phyloP scores from a whole-genome alignment of 495 filamentous ascomycete genomes.

The Neurospora sp. region DNA sequence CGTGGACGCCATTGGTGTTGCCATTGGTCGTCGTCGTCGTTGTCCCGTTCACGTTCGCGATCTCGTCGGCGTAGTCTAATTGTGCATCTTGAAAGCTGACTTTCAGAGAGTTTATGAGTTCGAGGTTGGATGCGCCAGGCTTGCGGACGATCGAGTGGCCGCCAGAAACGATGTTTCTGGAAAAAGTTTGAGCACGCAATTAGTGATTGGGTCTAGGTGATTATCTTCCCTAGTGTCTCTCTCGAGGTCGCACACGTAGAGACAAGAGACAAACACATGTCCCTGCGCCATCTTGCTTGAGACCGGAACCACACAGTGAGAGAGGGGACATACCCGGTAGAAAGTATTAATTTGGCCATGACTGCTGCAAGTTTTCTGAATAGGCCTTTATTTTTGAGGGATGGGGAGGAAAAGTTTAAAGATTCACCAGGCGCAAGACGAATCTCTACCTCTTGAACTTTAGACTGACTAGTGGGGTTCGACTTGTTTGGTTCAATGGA shows the following conservation, averaged over 20 bases:
- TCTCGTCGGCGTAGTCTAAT: constrained; percentile 40
- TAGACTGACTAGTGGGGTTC: background rate
- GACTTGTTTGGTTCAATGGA: background rate
- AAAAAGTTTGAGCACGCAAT: constrained; percentile 11
- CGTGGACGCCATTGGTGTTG: constrained; percentile 36
- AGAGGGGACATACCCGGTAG: constrained; percentile 58
- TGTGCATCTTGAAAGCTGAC: constrained; percentile 67
- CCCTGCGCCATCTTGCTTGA: background rate
- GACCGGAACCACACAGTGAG: background rate
- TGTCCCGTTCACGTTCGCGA: constrained; percentile 18
- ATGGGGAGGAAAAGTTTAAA: background rate
- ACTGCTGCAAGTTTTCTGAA: background rate
- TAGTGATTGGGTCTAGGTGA: constrained; percentile 4
- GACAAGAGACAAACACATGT: background rate
- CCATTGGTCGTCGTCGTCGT: constrained; percentile 35
- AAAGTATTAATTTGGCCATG: constrained; percentile 76
- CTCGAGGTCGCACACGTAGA: background rate
- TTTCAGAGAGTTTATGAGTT: constrained; percentile 76
- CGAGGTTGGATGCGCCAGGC: constrained; percentile 67
- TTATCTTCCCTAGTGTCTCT: background rate
- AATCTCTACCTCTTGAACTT: background rate
- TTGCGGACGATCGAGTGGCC: constrained; percentile 73
- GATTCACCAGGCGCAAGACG: background rate
- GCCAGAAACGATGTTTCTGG: constrained; percentile 74
- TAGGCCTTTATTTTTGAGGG: background rate